Percentiles rank a stretch among this genome's conserved stretches.
Conservation (phyloP, 176 grass and related monocot genomes). For the Tillandsia leiboldiana region DNA sequence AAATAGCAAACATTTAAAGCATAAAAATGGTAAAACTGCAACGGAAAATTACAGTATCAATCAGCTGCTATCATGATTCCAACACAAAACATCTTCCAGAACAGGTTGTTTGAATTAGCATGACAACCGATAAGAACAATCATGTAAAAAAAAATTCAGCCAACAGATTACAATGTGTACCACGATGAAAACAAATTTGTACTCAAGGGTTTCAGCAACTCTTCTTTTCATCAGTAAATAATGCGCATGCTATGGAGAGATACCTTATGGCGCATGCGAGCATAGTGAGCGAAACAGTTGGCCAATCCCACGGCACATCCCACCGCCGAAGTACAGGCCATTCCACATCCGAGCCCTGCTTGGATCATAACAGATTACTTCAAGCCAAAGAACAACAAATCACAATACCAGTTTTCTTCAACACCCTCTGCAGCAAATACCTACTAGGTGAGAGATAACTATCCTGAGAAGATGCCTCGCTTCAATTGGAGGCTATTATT, state of each 20-base stretch:
- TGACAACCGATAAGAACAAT: too few relatives aligned
- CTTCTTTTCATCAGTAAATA: neutral
- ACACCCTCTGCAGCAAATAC: too few relatives aligned
- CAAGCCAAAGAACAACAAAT: neutral
- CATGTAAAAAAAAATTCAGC: too few relatives aligned
- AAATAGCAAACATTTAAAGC: neutral
- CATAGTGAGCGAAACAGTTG: constrained; percentile 60
- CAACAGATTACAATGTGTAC: neutral
- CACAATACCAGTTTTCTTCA: too few relatives aligned
- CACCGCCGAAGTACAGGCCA: constrained; percentile 65
- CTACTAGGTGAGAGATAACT: too few relatives aligned
- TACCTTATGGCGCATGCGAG: constrained; percentile 77
- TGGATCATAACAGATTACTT: neutral
- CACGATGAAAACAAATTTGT: neutral
- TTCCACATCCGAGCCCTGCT: constrained; percentile 30
- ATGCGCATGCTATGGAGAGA: neutral
- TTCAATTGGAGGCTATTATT: too few relatives aligned
- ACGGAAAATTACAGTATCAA: neutral
- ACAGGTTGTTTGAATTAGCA: neutral
- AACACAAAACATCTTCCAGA: neutral
- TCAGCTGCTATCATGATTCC: neutral
- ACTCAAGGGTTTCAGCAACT: neutral
- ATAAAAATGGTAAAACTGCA: neutral
- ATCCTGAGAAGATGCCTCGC: too few relatives aligned
- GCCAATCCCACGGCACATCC: constrained; percentile 92